Evolutionary conservation across 495 filamentous ascomycete species (phyloP), one percentile per base, ranked within the genome.

Genomic region (Penicillium argentinense): DNA sequence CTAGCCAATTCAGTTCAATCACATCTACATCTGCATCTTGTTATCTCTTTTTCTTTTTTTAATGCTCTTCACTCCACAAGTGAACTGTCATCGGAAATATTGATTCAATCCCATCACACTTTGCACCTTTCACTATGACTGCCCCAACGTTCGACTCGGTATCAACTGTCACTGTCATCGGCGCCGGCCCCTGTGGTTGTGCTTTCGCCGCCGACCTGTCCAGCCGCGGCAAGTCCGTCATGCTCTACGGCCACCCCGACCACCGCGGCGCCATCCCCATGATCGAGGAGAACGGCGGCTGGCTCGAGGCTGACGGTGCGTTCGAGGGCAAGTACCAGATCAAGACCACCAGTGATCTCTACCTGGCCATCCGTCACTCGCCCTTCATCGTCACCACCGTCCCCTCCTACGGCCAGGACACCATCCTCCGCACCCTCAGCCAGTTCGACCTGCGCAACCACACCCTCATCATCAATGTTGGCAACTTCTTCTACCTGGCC

Each of bases 401-500:
- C 11, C 52, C 52, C 24, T 55, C 52, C 9, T 55, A 49, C 13
- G 52, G 52, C 1, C 52, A 55, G 36, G 46, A 55, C 19, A 50
- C 46, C 11, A 55, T 55, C 36, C 37, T 55, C 19, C 24, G 26
- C 0, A n/a, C 39, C 5, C 28, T 55, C 19, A 55, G 52, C 36
- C 52, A 45, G 18, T 50, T 45, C 18, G 46, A 55, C 29, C 28
- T 55, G 8, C 41, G 29, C 11, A 49, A 50, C 6, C 52, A 55
- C 41, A 50, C 46, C 23, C 46, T 55, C 22, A 45, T 55, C 21
- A 46, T 55, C 36, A 55, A 55, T 23, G 52, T 55, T n/a, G 52
- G 52, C 27, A 55, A 55, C 42, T 55, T 55, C 46, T 55, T 55
- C 52, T 55, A 50, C 42, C 46, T 55, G 26, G 36, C 52, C 14